Conservation (phyloP, 2,329 filamentous ascomycete species). For the Fusarium coicis region DNA sequence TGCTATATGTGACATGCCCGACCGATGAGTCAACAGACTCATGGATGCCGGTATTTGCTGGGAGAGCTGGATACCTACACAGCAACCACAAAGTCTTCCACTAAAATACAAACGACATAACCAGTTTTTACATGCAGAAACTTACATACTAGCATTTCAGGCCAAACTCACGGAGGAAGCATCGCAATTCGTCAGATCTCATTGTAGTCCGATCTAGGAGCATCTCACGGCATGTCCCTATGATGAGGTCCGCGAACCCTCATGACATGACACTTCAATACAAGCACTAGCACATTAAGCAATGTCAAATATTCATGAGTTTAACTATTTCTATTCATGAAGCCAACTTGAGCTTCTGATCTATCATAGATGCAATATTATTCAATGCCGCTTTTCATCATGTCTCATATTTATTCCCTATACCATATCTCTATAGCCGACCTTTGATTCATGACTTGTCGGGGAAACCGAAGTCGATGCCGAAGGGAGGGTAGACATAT, state of each 20-base stretch:
- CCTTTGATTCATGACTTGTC: constrained; percentile 62
- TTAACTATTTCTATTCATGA: constrained; percentile 1
- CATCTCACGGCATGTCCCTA: not conserved
- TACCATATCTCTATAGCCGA: constrained; percentile 10
- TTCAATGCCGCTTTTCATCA: constrained; percentile 18
- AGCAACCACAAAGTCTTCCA: not conserved
- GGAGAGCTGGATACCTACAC: not conserved
- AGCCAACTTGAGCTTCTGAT: constrained; percentile 3
- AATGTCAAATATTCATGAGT: not conserved
- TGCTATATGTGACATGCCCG: not conserved
- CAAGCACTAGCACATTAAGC: not conserved
- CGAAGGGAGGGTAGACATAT: constrained; percentile 77
- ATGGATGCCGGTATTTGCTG: too few species aligned
- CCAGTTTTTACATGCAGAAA: not conserved
- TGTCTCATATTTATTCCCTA: not conserved
- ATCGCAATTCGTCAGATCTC: not conserved
- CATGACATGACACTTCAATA: not conserved
- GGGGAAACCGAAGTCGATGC: constrained; percentile 77
- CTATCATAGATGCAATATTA: constrained; percentile 15
- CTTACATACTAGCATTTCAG: not conserved
- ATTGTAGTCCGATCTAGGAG: not conserved
- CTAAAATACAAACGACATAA: not conserved
- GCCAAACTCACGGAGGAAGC: not conserved
- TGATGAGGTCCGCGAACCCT: not conserved
- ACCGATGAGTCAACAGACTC: not conserved